phyloP scores from a whole-genome alignment of 495 filamentous ascomycete genomes.

The Penicillium egyptiacum region DNA sequence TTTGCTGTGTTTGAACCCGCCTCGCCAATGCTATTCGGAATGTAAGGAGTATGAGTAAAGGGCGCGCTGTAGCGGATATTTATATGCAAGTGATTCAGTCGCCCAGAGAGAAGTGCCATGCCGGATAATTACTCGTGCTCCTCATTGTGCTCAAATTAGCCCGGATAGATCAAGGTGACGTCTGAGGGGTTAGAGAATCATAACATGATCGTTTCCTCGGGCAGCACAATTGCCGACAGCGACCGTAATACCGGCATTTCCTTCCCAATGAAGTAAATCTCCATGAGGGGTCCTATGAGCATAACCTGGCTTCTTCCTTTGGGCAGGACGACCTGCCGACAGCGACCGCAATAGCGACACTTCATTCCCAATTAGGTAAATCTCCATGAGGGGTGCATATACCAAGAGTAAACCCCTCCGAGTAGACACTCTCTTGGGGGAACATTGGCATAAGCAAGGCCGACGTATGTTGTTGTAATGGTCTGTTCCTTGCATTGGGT shows the following conservation, averaged over 20 bases:
- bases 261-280: slow-evolving; percentile 21
- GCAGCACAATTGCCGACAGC: background rate
- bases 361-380: slow-evolving; percentile 21
- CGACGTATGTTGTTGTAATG: background rate
- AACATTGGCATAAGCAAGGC: slow-evolving; percentile 19
- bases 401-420: background rate
- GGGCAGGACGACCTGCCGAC: background rate
- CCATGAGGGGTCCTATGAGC: slow-evolving; percentile 18
- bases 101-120: background rate
- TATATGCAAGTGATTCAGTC: background rate
- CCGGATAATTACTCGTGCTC: slow-evolving; percentile 1
- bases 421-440: slow-evolving; percentile 2
- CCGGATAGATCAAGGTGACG: background rate
- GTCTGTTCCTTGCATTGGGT: background rate
- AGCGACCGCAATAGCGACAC: slow-evolving; percentile 7
- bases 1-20: slow-evolving; percentile 6
- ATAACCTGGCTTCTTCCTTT: background rate
- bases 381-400: slow-evolving; percentile 24
- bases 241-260: slow-evolving; percentile 4
- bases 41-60: background rate
- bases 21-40: slow-evolving; percentile 9
- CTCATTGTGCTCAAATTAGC: background rate
- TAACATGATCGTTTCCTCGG: background rate
- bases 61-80: background rate
- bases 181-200: background rate